Base-by-base conservation (phyloP, 2,329 filamentous ascomycete species). In the Alternaria arborescens region DNA sequence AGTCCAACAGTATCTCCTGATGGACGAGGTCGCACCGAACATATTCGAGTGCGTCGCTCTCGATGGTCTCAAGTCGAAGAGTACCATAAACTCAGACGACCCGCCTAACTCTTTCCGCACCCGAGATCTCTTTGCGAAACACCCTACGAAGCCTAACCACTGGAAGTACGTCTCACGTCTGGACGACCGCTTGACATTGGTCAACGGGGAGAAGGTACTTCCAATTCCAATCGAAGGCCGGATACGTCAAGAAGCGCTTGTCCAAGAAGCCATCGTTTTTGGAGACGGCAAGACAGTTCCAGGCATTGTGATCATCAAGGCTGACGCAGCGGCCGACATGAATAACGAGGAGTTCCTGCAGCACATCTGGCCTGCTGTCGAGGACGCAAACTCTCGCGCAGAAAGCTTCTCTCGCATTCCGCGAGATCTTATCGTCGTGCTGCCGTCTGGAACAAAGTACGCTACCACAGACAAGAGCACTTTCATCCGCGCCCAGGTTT, bases 251-350 rank as follows among this genome's bases (percentile, higher is more conserved):
- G 79, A 85, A 50, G 76, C 79, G 4, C 74, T 83, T 0, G 84
- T 89, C 0, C 78, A 82, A 16, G 88, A 89, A 60, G 84, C 83
- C 0, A 78, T 88, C 3, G 82, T 88, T 0, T 88, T 89, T 61
- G 87, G 87, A 0, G 81, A 83, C 1, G 85, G 83, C 8, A 82
- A 80, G 48, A 78, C 82, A 1, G 79, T 84, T 28, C 84, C 85
- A 0, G 87, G 87, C 1, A 66, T 88, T 11, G 66, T 88, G 11
- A 77, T 89, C 12, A 77, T 89, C 22, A 82, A 83, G 26, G 79
- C 81, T 12, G 81, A 84, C n/a, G 75, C 77, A 3, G 81, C 81
- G 0, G 70, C 72, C 0, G 65, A 79, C 0, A 72, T 86, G 47
- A 69, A 79, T 0, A 77, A 83, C 3, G 73, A 81, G 0, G 80